Evolutionary conservation across 345 rosid species (phyloP), one percentile per base, ranked within the genome.

Genomic region (Mercurialis annua): DNA sequence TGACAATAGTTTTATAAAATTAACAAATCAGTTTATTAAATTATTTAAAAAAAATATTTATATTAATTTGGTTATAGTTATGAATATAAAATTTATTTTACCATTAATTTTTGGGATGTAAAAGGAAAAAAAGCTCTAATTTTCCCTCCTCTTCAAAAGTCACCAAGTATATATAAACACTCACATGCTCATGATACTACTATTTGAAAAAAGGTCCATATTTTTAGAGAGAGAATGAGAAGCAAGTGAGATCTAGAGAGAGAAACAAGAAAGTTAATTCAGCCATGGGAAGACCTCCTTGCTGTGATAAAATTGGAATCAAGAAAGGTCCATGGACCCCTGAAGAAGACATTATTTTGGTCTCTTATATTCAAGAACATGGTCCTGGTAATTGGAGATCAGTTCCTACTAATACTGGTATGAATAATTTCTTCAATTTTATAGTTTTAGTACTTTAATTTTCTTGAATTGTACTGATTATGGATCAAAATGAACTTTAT

Each of bases 321-420:
- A 92, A 92, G 92, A 92, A 92, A 81, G 98, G 98, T 67, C 98
- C 98, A 68, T 92, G 98, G 98, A 92, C 98, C 26, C 98, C 98
- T 72, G 96, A 92, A 71, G 96, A 92, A 73, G 98, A 92, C 75
- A 88, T 92, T 82, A 86, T 92, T 69, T 76, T 92, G 26, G 98
- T 92, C 51, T 86, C 98, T 81, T 92, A 90, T 76, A 90, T 92
- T 61, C 96, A 92, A 79, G 86, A 88, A 81, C 92, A 92, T 74
- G 98, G 98, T 56, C 96, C 98, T 8, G 98, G 98, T 31, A 92
- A 88, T 64, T 92, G 98, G 98, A 86, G 98, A 90, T 86, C 91
- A 62, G 98, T 92, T 47, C 98, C 98, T 65, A 85, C 92, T 20
- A 92, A 85, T 80, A 92, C 98, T 54, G 98, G 98, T 88, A 81